A percentile compares a stretch with the other conserved stretches of the same genome.
Evolutionary conservation across 163 green algal genomes (phyloP).

Genomic region (Prototheca cutis): DNA sequence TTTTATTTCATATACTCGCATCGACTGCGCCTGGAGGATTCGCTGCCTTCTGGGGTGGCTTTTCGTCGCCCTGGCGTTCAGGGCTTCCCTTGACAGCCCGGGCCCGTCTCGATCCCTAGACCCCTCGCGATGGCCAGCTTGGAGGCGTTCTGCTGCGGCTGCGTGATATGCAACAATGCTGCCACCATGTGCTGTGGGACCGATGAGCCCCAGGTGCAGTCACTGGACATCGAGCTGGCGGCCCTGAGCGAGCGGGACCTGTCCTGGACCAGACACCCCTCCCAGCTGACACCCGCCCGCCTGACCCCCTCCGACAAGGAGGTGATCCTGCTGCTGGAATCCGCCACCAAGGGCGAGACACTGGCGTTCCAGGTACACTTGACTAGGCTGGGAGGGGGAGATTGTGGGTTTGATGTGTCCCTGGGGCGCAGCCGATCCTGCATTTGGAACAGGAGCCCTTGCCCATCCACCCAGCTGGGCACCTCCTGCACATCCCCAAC

Average conservation of each 20-base stretch:
- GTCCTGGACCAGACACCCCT: no score
- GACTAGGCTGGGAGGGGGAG: background rate
- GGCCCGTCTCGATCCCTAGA: no score
- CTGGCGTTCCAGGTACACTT: background rate
- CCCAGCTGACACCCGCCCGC: no score
- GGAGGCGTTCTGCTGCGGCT: background rate
- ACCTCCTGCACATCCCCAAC: no score
- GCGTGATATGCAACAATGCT: background rate
- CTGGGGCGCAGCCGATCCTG: no score
- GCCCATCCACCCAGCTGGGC: no score
- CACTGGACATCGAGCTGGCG: background rate
- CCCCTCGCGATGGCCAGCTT: background rate
- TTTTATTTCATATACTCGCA: no score
- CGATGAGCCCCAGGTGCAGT: background rate
- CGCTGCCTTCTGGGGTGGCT: no score
- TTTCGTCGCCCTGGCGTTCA: no score
- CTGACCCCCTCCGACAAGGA: background rate
- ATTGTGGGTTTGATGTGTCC: background rate
- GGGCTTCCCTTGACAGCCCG: no score
- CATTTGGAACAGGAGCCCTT: background rate
- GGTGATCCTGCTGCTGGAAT: background rate
- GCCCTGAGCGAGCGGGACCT: no score
- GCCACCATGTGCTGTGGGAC: background rate
- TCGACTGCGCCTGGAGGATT: no score
- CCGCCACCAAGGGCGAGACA: background rate